Evolutionary conservation across 148 eudicot genomes (phyloP).

Genomic region (Bassia scoparia): DNA sequence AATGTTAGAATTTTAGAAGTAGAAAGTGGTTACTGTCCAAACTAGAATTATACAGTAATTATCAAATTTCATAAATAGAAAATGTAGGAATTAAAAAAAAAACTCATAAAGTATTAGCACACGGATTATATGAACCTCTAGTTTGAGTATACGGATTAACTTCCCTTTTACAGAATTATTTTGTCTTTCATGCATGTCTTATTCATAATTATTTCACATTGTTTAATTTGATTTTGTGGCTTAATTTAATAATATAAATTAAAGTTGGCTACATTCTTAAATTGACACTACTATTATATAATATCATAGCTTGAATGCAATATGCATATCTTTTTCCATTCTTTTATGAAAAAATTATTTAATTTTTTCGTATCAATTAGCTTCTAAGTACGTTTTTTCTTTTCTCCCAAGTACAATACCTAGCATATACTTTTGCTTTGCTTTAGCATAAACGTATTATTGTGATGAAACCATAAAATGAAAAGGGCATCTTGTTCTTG

Average conservation of each 20-base stretch:
- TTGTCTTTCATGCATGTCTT: slow-evolving; percentile 6
- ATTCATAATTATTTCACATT: background rate
- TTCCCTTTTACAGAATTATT: slow-evolving; percentile 9
- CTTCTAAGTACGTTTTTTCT: background rate
- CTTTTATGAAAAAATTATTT: no score
- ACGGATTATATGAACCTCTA: slow-evolving; percentile 1
- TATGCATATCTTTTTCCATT: background rate
- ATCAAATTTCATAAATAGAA: no score
- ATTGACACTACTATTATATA: no score
- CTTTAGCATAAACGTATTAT: background rate
- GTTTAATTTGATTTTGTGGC: background rate
- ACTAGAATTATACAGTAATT: no score
- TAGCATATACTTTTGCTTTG: background rate
- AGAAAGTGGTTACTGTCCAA: no score
- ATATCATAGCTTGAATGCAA: background rate
- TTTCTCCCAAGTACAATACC: background rate
- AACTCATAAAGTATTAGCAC: slow-evolving; percentile 7
- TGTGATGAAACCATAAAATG: background rate
- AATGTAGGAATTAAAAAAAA: no score
- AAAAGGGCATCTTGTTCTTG: background rate
- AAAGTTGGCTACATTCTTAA: no score
- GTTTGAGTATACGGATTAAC: background rate
- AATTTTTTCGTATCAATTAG: background rate
- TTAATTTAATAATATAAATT: background rate
- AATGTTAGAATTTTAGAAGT: no score